These are phyloP conservation scores for Rhododendron griersonianum DNA, from an alignment of 148 eudicot species.

Conservation along the genomic window DNA sequence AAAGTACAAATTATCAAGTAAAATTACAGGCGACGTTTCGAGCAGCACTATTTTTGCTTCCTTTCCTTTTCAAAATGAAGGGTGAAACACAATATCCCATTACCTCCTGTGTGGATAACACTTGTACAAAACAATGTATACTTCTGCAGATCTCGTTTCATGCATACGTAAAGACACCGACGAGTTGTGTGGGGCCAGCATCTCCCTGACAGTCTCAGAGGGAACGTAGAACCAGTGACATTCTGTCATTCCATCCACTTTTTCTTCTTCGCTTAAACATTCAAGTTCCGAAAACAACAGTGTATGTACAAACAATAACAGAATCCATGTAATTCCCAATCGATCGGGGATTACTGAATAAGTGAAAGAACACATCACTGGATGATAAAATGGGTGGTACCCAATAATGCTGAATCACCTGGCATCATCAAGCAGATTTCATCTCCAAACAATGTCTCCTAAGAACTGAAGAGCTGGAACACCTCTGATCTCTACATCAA, in stretches of 20 bases:
- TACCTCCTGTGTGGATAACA: not conserved
- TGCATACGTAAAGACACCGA: not conserved
- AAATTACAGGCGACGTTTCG: not conserved
- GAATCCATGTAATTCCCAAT: not conserved
- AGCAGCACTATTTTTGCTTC: not conserved
- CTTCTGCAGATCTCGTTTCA: constrained; percentile 1
- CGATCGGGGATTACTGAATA: not conserved
- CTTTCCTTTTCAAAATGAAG: not conserved
- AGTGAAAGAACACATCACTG: not conserved
- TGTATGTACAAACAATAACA: not conserved
- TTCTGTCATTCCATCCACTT: not conserved
- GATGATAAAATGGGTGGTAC: not conserved
- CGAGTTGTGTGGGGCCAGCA: not conserved
- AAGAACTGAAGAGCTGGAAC: constrained; percentile 94
- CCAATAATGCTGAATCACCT: not conserved
- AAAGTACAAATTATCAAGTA: not conserved
- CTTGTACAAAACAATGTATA: not conserved
- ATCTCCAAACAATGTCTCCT: constrained; percentile 97
- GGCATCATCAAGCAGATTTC: constrained; percentile 22
- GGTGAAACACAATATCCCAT: not conserved
- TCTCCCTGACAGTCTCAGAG: not conserved
- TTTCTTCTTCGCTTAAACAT: not conserved
- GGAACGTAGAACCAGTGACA: not conserved
- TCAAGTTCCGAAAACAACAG: not conserved
- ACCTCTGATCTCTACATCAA: constrained; percentile 96